Percentiles rank a stretch among this genome's conserved stretches.
Evolutionary conservation across 2,329 filamentous ascomycete genomes (phyloP).

Genomic region (Aspergillus sp.): DNA sequence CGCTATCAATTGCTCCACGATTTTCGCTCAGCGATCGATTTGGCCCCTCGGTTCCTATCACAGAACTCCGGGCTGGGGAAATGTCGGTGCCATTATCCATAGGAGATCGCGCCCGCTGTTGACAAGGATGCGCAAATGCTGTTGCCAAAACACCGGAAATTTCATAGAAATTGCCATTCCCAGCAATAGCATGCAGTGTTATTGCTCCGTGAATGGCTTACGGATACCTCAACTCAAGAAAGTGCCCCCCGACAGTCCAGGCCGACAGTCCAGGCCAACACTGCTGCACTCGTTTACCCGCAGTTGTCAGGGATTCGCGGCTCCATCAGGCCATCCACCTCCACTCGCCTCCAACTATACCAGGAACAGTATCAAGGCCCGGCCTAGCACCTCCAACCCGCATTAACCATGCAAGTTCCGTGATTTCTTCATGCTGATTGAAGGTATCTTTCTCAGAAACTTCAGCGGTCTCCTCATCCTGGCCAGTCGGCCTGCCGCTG

Average conservation of each 20-base stretch:
- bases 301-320: constrained; percentile 8
- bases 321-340: constrained; percentile 2
- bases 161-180: background rate
- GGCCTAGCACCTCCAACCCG: background rate
- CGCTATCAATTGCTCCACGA: background rate
- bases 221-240: background rate
- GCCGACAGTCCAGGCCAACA: background rate
- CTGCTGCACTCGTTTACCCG: background rate
- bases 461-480: constrained; percentile 11
- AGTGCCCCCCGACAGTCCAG: background rate
- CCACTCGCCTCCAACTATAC: constrained; percentile 9
- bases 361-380: constrained; percentile 12
- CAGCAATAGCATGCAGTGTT: background rate
- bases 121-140: background rate
- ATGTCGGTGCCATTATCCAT: background rate
- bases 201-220: background rate
- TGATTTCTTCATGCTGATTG: constrained; percentile 4
- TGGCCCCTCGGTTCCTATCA: background rate
- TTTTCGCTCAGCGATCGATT: background rate
- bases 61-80: background rate
- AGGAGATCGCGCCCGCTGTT: background rate
- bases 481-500: background rate
- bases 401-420: constrained; percentile 6
- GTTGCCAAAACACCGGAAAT: background rate
- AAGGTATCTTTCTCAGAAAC: background rate